Base-by-base conservation (phyloP, 176 grass and related monocot species). In the Typha latifolia region DNA sequence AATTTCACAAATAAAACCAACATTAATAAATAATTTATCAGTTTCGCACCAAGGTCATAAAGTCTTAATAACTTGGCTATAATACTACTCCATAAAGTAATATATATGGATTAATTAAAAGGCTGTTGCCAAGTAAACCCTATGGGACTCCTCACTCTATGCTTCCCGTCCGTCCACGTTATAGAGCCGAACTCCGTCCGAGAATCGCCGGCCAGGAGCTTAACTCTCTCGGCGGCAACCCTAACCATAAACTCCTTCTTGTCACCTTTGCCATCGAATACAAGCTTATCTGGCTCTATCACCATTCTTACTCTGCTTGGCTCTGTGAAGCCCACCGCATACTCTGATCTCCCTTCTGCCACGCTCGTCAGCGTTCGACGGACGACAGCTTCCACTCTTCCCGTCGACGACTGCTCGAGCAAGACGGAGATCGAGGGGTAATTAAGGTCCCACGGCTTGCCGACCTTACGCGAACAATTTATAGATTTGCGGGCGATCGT, bases 101-200 rank as follows among this genome's bases (percentile, higher is more conserved):
- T 1, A 5, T 32, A 3, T 13, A 63, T 63, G 0, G 12, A 14
- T 2, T 67, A 67, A n/a, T n/a, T n/a, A 34, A 32, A 70, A 16
- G 49, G 19, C 29, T 57, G 68, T 23, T 57, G 68, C 68, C 68
- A 70, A 12, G 50, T 70, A 1, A 56, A 21, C 50, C 48, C 51
- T 20, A 70, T 15, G 12, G 68, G 50, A 70, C 68, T 70, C 50
- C 68, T 70, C 14, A 57, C 68, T 10, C 13, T 31, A 18, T 18
- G 50, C 68, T 55, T 70, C 13, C 68, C 68, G 50, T 70, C 51
- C 5, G 12, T 32, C 49, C 72, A 64, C 20, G 24, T 56, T n/a
- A 75, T 5, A n/a, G 22, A 50, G 14, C 72, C 72, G 12, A 75
- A 75, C 62, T 63, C 72, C 22, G 72, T 43, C 47, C 55, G 12